Base-by-base conservation (phyloP, 192 early-diverging fungal species). In the Entophlyctis luteolus region DNA sequence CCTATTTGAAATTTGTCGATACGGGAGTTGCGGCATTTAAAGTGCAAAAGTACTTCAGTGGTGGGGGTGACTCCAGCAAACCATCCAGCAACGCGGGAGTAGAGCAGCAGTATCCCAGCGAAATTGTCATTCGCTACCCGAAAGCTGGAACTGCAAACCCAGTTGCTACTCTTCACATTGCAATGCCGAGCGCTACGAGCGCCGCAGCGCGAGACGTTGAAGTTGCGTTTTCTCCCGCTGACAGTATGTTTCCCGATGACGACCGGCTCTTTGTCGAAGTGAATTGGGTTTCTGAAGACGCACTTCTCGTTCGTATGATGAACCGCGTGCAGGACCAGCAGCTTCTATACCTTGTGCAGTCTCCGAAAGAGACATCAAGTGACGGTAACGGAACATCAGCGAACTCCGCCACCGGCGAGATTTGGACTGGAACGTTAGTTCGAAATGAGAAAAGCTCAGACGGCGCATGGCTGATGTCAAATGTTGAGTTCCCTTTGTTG, bases 241-340 rank as follows among this genome's bases (percentile, higher is more conserved):
- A 73, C 33, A 34, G 70, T 27, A 73, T 86, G 14, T 88, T 89
- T 55, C 72, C 72, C 2, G 78, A 78, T n/a, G 77, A 89, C 2
- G 87, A 97, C 79, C 82, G 83, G 28, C 66, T 96, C 3, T 82
- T 98, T 67, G 85, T 87, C n/a, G 88, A 90, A 65, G 86, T 95
- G 35, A 72, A 74, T 14, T 98, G 96, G 96, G 67, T 90, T 20
- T 14, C 39, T 12, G 67, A 72, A 0, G 27, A 86, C 45, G 50
- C 72, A 2, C 70, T 98, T 48, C 52, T 95, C 23, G 89, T 92
- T 32, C 80, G 90, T 53, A 81, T 83, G 28, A 91, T 91, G 74
- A 98, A 98, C 68, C 79, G 96, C 18, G 88, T 97, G 22, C 96
- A 98, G 65, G 91, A 94, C 72, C 80, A 86, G 2, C 79, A 88